These are phyloP conservation scores for Pyrenophora tritici-repentis DNA, from an alignment of 2,329 filamentous ascomycete species.

Conservation along the genomic window DNA sequence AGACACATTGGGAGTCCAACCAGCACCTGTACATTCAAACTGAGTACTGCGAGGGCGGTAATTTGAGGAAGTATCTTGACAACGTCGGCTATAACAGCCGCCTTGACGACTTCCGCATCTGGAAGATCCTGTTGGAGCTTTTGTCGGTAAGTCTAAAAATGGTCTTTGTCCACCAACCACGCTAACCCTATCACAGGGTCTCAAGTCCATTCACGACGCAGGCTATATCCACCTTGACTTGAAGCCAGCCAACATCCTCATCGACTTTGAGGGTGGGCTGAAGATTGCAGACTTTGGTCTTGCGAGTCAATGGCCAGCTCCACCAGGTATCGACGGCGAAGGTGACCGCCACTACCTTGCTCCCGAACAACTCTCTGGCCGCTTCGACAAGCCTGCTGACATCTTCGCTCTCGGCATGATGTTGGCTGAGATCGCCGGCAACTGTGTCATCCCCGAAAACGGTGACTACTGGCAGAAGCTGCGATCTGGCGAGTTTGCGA, in stretches of 20 bases:
- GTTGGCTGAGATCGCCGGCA: slow-evolving; percentile 91
- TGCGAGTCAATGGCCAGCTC: slow-evolving; percentile 78
- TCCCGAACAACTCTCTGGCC: slow-evolving; percentile 84
- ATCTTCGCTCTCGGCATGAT: slow-evolving; percentile 94
- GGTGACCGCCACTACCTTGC: slow-evolving; percentile 97
- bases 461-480: slow-evolving; percentile 89
- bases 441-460: slow-evolving; percentile 91
- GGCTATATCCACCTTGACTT: slow-evolving; percentile 85
- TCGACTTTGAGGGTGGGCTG: slow-evolving; percentile 78
- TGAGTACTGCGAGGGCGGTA: slow-evolving; percentile 94
- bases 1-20: slow-evolving; percentile 86
- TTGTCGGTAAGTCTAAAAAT: slow-evolving; percentile 66
- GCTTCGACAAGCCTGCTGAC: slow-evolving; percentile 88
- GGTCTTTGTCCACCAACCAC: background rate
- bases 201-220: slow-evolving; percentile 86
- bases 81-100: slow-evolving; percentile 81
- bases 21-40: slow-evolving; percentile 94
- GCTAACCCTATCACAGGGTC: slow-evolving; percentile 63
- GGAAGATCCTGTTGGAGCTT: slow-evolving; percentile 93
- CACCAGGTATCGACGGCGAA: slow-evolving; percentile 80
- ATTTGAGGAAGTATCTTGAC: slow-evolving; percentile 82
- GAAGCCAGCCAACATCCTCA: slow-evolving; percentile 83
- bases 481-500: slow-evolving; percentile 84
- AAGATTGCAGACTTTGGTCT: slow-evolving; percentile 89
- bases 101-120: slow-evolving; percentile 95